Evolutionary conservation across 495 filamentous ascomycete genomes (phyloP), one percentile per base, ranked within the genome.

Genomic region (Podospora comata): DNA sequence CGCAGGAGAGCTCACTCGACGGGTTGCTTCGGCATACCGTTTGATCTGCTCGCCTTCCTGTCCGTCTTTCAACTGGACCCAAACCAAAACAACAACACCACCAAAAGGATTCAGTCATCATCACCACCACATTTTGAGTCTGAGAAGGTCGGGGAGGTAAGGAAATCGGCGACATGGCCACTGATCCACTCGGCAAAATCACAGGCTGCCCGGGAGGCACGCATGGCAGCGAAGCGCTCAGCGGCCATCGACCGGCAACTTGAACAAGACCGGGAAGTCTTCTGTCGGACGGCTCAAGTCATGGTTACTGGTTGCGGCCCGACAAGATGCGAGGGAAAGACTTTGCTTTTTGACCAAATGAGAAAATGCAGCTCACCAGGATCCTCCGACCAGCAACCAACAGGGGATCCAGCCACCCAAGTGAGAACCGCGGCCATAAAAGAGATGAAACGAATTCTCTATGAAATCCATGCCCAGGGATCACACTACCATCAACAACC

Each of bases 191-290:
- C 39, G 2, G 39, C 39, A 15, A 58, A 58, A 20, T 26, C 23
- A 58, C n/a, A 19, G 23, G 55, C 55, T 18, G n/a, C n/a, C 55
- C 55, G 23, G 4, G 55, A 58, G 11, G 55, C 55, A 11, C 55
- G 55, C 18, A 9, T 58, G 6, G 55, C 55, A 19, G n/a, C n/a
- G 23, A 58, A 58, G n/a, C 55, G 55, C 55, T 58, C 55, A 23
- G 55, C 55, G 23, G 55, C 55, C 13, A 58, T 58, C 55, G 55
- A 58, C 55, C n/a, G 23, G 23, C 55, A 58, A 26, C n/a, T 58
- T n/a, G 55, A 58, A n/a, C 13, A 26, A 26, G 55, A 58, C 55
- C 23, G n/a, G 2, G n/a, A 58, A 2, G n/a, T 5, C n/a, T 26
- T 6, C 11, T 20, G 55, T 6, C 55, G 55, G 23, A 58, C 20